These are phyloP conservation scores for Pinus albicaulis DNA, from an alignment of 75 land plant genomes.

Conservation along the genomic window DNA sequence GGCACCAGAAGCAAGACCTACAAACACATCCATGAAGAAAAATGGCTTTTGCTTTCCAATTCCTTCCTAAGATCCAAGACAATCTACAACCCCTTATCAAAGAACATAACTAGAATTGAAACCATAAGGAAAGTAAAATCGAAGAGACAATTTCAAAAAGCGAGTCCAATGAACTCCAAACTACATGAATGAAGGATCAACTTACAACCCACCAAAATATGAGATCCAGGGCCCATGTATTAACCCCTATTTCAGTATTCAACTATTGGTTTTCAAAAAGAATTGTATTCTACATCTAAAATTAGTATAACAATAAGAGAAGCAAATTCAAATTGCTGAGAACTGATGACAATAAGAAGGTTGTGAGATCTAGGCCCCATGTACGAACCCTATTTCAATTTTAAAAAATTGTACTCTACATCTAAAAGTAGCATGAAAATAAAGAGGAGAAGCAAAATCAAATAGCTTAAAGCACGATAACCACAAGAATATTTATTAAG, in stretches of 20 bases:
- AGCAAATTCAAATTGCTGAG: too few species aligned
- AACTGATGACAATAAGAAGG: too few species aligned
- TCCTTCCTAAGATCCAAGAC: too few species aligned
- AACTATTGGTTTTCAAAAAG: too few species aligned
- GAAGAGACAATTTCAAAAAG: not conserved
- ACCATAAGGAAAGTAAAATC: not conserved
- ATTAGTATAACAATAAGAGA: too few species aligned
- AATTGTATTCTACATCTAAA: too few species aligned
- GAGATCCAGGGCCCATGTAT: not conserved
- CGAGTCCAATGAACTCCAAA: not conserved
- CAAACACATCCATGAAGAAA: too few species aligned
- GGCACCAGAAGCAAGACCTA: too few species aligned
- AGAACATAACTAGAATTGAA: not conserved
- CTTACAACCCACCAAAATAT: not conserved
- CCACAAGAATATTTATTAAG: not conserved
- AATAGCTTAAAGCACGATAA: not conserved
- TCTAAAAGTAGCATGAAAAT: not conserved
- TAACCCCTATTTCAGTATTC: too few species aligned
- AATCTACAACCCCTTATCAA: too few species aligned
- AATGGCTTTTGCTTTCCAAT: too few species aligned
- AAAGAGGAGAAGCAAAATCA: not conserved
- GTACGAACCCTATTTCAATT: not conserved
- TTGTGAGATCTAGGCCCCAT: not conserved
- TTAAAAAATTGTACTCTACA: not conserved
- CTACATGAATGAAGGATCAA: too few species aligned